These are phyloP conservation scores for Thraustochytrium striatum DNA, from an alignment of 352 stramenopile species.

Conservation along the genomic window DNA sequence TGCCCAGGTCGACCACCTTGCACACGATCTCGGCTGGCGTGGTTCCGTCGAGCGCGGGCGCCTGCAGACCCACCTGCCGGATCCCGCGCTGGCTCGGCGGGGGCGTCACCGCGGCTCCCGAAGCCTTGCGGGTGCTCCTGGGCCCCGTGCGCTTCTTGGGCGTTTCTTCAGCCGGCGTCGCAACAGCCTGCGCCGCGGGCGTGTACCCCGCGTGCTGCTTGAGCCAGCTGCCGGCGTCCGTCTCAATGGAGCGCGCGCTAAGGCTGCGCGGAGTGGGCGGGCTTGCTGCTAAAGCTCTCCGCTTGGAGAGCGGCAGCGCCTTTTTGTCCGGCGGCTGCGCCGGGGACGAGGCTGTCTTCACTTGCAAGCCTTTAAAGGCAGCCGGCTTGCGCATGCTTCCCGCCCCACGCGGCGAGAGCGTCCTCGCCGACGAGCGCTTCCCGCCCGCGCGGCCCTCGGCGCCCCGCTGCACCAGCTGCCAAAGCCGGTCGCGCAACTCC, in stretches of 20 bases:
- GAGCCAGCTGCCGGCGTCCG: neutral
- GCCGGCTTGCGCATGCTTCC: no score
- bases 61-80: constrained; percentile 58
- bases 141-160: constrained; percentile 2
- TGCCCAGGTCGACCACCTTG: constrained; percentile 97
- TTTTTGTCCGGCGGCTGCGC: neutral
- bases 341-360: neutral
- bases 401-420: neutral
- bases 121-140: neutral
- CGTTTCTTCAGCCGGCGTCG: neutral
- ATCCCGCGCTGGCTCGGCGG: constrained; percentile 55
- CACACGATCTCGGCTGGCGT: constrained; percentile 62
- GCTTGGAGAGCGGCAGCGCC: neutral
- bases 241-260: neutral
- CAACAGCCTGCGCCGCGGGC: neutral
- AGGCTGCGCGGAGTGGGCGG: constrained; percentile 12
- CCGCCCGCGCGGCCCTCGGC: constrained; percentile 12
- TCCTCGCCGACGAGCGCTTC: constrained; percentile 53
- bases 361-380: no score
- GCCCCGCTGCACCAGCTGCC: neutral
- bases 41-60: constrained; percentile 48
- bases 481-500: neutral
- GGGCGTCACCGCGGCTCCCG: constrained; percentile 46
- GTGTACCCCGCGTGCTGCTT: neutral
- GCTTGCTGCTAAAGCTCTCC: constrained; percentile 25